Percentiles rank a stretch among this genome's conserved stretches.
Evolutionary conservation across 164 flowering plant species (phyloP).

Genomic region (Liriodendron chinense): DNA sequence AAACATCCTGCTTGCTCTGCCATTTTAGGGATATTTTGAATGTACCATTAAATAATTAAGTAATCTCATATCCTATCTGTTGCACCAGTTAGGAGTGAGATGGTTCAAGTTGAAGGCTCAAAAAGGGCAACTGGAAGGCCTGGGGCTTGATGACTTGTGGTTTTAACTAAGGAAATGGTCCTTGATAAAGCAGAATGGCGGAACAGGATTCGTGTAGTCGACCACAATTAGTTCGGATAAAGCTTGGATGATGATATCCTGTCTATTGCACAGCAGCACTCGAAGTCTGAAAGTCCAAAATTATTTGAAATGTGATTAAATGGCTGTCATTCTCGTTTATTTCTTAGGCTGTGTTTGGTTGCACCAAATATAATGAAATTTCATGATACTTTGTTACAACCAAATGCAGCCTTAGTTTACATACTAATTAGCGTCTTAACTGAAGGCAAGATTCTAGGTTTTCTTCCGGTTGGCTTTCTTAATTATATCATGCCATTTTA

Average conservation of each 20-base stretch:
- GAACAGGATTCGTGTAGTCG: no score
- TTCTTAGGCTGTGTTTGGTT: neutral
- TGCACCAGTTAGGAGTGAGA: neutral
- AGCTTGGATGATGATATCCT: neutral
- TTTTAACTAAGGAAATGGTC: no score
- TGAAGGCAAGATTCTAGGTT: constrained; percentile 41
- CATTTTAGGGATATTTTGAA: no score
- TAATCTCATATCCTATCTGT: neutral
- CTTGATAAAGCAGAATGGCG: no score
- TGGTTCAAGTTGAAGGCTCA: no score
- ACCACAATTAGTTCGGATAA: no score
- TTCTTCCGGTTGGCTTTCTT: neutral
- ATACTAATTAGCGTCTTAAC: constrained; percentile 40
- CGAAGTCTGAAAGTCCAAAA: neutral
- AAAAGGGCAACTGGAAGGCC: no score
- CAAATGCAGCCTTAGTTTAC: no score
- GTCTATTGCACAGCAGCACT: neutral
- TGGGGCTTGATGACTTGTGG: no score
- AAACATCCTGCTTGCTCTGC: neutral
- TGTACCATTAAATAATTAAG: neutral
- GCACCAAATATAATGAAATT: no score
- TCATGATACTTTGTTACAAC: no score
- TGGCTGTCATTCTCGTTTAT: neutral
- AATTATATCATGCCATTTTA: neutral
- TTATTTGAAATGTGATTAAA: neutral